Evolutionary conservation across 192 early-diverging fungal species (phyloP).

Genomic region (Gamsiella multidivaricata): DNA sequence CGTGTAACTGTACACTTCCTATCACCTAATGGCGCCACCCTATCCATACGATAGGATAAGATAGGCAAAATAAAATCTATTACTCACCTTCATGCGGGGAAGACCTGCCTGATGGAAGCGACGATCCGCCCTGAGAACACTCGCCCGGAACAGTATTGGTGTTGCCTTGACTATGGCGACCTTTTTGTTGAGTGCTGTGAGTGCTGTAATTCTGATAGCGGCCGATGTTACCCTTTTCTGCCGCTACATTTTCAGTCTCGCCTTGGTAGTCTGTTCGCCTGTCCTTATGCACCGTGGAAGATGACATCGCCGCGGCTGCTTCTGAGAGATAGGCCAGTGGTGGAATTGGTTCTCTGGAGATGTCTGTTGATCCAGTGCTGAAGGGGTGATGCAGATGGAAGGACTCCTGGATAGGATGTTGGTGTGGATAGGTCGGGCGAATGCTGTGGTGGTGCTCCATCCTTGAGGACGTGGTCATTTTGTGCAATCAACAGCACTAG

Average conservation of each 20-base stretch:
- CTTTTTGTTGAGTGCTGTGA: background rate
- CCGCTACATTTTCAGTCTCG: background rate
- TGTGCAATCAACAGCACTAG: too few relatives aligned
- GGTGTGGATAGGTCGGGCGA: background rate
- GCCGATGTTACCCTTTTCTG: background rate
- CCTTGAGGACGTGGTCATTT: constrained; percentile 25
- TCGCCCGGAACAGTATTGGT: too few relatives aligned
- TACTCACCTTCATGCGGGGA: constrained; percentile 12
- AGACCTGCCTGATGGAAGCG: background rate
- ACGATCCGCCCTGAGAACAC: background rate
- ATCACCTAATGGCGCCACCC: background rate
- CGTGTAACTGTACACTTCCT: too few relatives aligned
- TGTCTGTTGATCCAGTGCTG: background rate
- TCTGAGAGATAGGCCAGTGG: constrained; percentile 10
- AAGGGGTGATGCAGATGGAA: constrained; percentile 12
- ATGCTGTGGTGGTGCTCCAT: constrained; percentile 15
- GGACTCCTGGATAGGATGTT: constrained; percentile 1
- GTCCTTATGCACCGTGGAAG: background rate
- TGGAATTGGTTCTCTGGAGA: background rate
- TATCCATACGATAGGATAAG: too few relatives aligned
- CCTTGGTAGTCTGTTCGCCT: background rate
- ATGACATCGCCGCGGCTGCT: background rate
- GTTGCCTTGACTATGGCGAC: too few relatives aligned
- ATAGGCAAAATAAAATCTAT: too few relatives aligned
- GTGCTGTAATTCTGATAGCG: background rate